Percentiles rank a stretch among this genome's conserved stretches.
These are phyloP conservation scores for Coemansia guatemalensis DNA, from an alignment of 192 early-diverging fungal genomes.

Conservation along the genomic window DNA sequence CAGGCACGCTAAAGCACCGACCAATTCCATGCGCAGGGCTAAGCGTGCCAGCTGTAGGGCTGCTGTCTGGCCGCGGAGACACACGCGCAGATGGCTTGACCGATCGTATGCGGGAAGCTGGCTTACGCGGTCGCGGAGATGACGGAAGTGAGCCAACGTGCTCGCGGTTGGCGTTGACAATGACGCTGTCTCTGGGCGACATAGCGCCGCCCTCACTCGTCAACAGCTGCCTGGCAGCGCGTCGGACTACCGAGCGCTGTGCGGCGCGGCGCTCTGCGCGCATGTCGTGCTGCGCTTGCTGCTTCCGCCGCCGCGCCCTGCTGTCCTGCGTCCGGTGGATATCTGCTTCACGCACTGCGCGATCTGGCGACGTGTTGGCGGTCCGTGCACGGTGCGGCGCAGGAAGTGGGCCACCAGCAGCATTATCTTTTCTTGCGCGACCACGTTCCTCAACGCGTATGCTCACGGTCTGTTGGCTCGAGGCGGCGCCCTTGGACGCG, in stretches of 20 bases:
- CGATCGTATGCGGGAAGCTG: background rate
- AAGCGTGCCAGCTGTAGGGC: conserved; percentile 3
- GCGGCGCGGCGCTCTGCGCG: background rate
- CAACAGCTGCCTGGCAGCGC: conserved; percentile 9
- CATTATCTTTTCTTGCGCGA: background rate
- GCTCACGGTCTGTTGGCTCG: conserved; percentile 26
- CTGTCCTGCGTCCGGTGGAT: conserved; percentile 8
- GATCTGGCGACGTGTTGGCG: background rate
- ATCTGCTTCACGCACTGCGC: background rate
- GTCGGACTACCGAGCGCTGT: conserved; percentile 2
- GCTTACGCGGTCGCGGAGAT: conserved; percentile 28
- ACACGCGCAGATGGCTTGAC: background rate
- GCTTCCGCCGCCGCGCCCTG: conserved; percentile 7
- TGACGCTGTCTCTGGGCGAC: conserved; percentile 21
- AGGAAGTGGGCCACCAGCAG: background rate
- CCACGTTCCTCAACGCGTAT: conserved; percentile 46
- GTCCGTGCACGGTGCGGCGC: background rate
- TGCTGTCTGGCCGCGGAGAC: conserved; percentile 2
- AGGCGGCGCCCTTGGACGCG: conserved; percentile 13
- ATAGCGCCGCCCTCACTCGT: conserved; percentile 1
- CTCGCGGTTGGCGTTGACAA: conserved; percentile 45
- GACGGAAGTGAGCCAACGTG: conserved; percentile 45
- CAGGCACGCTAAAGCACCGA: conserved; percentile 15
- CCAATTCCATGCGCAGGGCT: conserved; percentile 5
- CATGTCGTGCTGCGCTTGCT: background rate